phyloP scores from a whole-genome alignment of 2,329 filamentous ascomycete genomes.

The Sphaerulina populicola region DNA sequence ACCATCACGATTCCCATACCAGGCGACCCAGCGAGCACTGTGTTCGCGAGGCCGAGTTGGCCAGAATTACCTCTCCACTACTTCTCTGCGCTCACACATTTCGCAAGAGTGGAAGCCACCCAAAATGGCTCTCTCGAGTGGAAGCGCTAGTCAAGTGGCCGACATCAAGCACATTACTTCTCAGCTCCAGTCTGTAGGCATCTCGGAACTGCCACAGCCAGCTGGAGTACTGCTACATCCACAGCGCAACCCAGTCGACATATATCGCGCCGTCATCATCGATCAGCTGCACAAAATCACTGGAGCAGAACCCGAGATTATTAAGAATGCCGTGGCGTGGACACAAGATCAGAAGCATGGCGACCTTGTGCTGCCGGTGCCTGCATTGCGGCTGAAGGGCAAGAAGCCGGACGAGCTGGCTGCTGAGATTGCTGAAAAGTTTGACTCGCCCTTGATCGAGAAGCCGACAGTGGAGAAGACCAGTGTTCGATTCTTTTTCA shows the following conservation, averaged over 20 bases:
- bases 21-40: not conserved
- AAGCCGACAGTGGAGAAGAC: slow-evolving; percentile 59
- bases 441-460: slow-evolving; percentile 61
- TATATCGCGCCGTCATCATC: slow-evolving; percentile 71
- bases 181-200: slow-evolving; percentile 26
- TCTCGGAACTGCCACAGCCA: slow-evolving; percentile 25
- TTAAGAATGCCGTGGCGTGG: slow-evolving; percentile 71
- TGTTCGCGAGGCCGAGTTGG: slow-evolving; percentile 2
- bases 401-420: slow-evolving; percentile 52
- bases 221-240: slow-evolving; percentile 43
- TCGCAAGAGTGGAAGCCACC: not conserved
- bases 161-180: slow-evolving; percentile 25
- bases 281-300: slow-evolving; percentile 59
- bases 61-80: not conserved
- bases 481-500: slow-evolving; percentile 75
- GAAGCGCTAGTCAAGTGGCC: slow-evolving; percentile 9
- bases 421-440: slow-evolving; percentile 46
- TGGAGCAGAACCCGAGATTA: slow-evolving; percentile 59
- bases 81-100: not conserved
- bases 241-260: slow-evolving; percentile 64
- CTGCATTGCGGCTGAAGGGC: slow-evolving; percentile 66
- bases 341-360: slow-evolving; percentile 73
- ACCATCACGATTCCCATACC: not conserved
- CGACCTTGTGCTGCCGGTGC: slow-evolving; percentile 68
- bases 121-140: slow-evolving; percentile 21